A percentile compares a stretch with the other conserved stretches of the same genome.
These are phyloP conservation scores for Zalaria sp. DNA, from an alignment of 2,329 filamentous ascomycete genomes.

Conservation along the genomic window DNA sequence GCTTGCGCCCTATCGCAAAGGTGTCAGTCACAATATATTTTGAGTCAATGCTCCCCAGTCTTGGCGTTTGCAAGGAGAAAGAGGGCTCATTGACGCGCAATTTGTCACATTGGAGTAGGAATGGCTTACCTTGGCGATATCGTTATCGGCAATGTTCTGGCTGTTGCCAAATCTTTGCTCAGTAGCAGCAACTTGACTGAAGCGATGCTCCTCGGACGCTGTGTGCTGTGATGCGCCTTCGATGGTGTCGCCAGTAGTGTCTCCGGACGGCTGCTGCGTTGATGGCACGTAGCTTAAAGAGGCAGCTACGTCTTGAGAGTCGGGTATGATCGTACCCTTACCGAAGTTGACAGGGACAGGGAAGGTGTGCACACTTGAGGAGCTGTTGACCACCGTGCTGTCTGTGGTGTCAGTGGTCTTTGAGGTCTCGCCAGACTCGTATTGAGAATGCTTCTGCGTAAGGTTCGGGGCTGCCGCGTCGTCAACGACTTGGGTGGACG, in stretches of 20 bases:
- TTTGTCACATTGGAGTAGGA: no score
- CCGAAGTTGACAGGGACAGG: constrained; percentile 1
- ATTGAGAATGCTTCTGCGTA: constrained; percentile 6
- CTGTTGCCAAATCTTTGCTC: neutral
- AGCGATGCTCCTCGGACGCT: neutral
- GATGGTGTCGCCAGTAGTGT: neutral
- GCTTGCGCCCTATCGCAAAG: no score
- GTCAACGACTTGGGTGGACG: constrained; percentile 1
- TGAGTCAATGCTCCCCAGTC: no score
- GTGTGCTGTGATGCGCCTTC: neutral
- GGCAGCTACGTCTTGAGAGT: constrained; percentile 9
- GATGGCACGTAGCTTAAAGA: constrained; percentile 2
- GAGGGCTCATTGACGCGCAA: neutral
- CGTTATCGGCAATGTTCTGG: neutral
- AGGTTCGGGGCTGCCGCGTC: constrained; percentile 6
- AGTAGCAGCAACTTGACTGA: no score
- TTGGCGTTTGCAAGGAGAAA: neutral
- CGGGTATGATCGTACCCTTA: constrained; percentile 8
- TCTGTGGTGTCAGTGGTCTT: neutral
- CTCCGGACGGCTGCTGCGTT: constrained; percentile 1
- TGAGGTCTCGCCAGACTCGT: constrained; percentile 5
- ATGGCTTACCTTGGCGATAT: neutral
- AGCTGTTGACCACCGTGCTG: constrained; percentile 1
- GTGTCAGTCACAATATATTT: no score
- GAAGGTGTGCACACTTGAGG: constrained; percentile 1